A percentile compares a stretch with the other conserved stretches of the same genome.
Evolutionary conservation across 345 rosid genomes (phyloP).

Genomic region (Lepidium didymum): DNA sequence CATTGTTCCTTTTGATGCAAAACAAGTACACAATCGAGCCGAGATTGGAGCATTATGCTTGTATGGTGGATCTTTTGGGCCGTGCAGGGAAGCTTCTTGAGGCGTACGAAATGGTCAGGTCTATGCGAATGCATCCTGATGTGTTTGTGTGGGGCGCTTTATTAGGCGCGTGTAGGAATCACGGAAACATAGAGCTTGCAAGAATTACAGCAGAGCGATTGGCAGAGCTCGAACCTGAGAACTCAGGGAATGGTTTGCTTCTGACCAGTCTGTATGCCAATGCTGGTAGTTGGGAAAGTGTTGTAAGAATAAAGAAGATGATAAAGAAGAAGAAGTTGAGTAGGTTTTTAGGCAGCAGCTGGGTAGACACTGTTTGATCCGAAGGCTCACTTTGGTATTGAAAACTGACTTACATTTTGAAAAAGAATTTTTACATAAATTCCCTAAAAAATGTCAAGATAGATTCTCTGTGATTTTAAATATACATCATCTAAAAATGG

Average conservation of each 20-base stretch:
- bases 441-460: background rate
- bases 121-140: slow-evolving; percentile 67
- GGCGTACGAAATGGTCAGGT: slow-evolving; percentile 49
- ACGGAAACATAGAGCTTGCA: slow-evolving; percentile 66
- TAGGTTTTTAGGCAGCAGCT: slow-evolving; percentile 58
- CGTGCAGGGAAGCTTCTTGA: slow-evolving; percentile 63
- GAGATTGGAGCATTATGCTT: slow-evolving; percentile 77
- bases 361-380: slow-evolving; percentile 43
- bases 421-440: background rate
- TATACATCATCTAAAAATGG: background rate
- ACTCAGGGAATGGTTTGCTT: slow-evolving; percentile 49
- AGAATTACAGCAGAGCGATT: slow-evolving; percentile 54
- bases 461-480: background rate
- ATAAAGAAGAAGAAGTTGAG: slow-evolving; percentile 36
- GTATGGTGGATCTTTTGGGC: slow-evolving; percentile 79
- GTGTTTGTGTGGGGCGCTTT: slow-evolving; percentile 88
- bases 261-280: slow-evolving; percentile 55
- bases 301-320: slow-evolving; percentile 45
- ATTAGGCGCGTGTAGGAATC: slow-evolving; percentile 74
- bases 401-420: background rate
- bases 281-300: slow-evolving; percentile 55
- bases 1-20: slow-evolving; percentile 59
- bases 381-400: background rate
- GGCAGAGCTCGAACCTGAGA: slow-evolving; percentile 62
- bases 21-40: slow-evolving; percentile 50